phyloP scores from a whole-genome alignment of 2,329 filamentous ascomycete genomes.

The Colletotrichum sp. region DNA sequence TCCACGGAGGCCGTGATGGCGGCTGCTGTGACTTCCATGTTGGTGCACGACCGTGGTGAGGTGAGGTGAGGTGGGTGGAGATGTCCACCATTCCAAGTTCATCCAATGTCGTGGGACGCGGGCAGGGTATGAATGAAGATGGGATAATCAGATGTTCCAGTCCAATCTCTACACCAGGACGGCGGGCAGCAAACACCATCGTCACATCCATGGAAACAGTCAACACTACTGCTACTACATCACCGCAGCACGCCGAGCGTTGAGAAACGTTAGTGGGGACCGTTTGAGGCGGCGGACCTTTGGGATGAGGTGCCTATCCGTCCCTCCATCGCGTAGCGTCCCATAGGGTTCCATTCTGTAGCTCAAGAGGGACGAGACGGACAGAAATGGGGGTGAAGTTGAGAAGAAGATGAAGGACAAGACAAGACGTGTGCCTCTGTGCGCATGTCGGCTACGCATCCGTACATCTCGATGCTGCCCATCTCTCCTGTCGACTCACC shows the following conservation, averaged over 20 bases:
- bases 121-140: neutral
- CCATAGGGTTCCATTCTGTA: neutral
- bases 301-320: conserved; percentile 8
- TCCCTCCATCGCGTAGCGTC: conserved; percentile 15
- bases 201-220: neutral
- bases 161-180: neutral
- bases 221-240: neutral
- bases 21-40: neutral
- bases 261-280: neutral
- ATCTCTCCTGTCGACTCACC: neutral
- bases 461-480: neutral
- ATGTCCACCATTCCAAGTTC: neutral
- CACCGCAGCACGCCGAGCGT: neutral
- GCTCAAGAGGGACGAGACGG: neutral
- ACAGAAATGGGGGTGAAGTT: neutral
- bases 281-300: conserved; percentile 4
- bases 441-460: neutral
- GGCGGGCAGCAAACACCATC: neutral
- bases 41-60: neutral
- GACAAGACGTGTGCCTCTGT: neutral
- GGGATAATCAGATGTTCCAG: neutral
- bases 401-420: neutral
- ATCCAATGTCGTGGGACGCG: neutral
- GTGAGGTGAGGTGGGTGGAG: neutral
- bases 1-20: neutral